Evolutionary conservation across 2,329 filamentous ascomycete genomes (phyloP).

Genomic region (Aspergillus sp.): DNA sequence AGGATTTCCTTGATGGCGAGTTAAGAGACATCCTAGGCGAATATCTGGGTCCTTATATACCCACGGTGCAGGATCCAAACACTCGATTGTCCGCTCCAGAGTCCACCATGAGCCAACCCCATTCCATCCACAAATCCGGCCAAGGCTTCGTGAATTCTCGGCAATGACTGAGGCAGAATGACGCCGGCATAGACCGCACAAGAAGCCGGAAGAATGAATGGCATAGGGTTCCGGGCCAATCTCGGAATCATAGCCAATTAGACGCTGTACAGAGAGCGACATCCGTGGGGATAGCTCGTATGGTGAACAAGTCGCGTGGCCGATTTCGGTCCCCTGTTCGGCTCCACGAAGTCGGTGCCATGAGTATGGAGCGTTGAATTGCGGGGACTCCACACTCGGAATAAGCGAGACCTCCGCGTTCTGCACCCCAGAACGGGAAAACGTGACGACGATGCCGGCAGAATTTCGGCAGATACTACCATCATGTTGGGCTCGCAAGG

Average conservation of each 20-base stretch:
- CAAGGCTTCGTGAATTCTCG: neutral
- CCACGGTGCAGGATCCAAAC: neutral
- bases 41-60: neutral
- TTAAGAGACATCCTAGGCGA: neutral
- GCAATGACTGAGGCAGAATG: neutral
- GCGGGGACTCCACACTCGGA: constrained; percentile 1
- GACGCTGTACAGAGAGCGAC: no score
- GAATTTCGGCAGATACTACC: neutral
- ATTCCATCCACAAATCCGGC: neutral
- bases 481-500: neutral
- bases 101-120: neutral
- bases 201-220: neutral
- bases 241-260: neutral
- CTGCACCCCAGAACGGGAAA: neutral
- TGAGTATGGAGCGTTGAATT: neutral
- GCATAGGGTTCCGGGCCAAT: neutral
- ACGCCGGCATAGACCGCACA: neutral
- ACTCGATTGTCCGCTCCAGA: neutral
- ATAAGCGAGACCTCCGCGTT: neutral
- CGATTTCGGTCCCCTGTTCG: neutral
- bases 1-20: neutral
- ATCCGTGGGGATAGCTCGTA: neutral
- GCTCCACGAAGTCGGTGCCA: neutral
- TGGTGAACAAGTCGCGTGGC: neutral
- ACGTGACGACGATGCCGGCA: neutral